Base-by-base conservation (phyloP, 202 grass and related monocot species). In the Panicum hallii region DNA sequence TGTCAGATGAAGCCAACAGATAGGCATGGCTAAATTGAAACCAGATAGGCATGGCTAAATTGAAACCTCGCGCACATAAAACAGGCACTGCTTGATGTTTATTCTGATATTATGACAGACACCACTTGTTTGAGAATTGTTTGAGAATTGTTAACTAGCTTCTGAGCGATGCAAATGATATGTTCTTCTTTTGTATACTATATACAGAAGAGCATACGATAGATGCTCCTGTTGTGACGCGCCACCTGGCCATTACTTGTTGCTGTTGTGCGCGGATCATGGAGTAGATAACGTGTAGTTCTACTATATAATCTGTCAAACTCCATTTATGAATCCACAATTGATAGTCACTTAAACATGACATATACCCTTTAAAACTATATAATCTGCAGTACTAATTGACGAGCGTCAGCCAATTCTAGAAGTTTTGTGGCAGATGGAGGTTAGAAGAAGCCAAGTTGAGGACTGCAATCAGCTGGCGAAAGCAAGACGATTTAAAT, bases 271-370 rank as follows among this genome's bases (percentile, higher is more conserved):
- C 6, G 11, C 62, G 20, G 57, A 61, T 61, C 15, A 54, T 64
- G 67, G 38, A 44, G 36, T 47, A 74, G 77, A 58, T 55, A 72
- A 19, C 44, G 53, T 44, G 4, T 50, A n/a, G 28, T 62, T 16
- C 65, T 26, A 26, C 26, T 26, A 26, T 26, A 26, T 26, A 26
- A 26, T 26, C 26, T 26, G 74, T 82, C 79, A 86, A 79, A 30
- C 40, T 78, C 48, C 67, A 89, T 82, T 65, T 66, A 86, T 79
- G 67, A 16, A 68, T 45, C 9, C 9, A 15, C 22, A 14, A 63
- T 68, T 11, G 62, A 68, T 22, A 32, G 11, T 53, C 19, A 63
- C n/a, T 43, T 80, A 63, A 6, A 63, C 5, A 63, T 30, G 30
- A 23, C 6, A 5, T 30, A 12, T 32, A 19, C 17, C 38, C 36